Evolutionary conservation across 2,329 filamentous ascomycete species (phyloP).

Genomic region (Plenodomus lindquistii): DNA sequence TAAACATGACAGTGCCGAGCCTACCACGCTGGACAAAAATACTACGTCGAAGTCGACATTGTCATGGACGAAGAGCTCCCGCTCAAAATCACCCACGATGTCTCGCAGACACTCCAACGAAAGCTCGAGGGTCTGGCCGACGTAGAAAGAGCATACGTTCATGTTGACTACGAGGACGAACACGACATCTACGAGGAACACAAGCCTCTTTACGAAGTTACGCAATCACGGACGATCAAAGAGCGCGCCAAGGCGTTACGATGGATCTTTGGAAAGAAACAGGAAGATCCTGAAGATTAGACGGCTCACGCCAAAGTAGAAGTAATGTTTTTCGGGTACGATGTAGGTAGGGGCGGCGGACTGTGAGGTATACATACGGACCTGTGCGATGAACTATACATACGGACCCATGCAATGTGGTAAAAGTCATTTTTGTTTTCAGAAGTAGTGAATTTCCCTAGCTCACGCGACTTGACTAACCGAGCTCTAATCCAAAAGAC

Average conservation of each 20-base stretch:
- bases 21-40: constrained; percentile 64
- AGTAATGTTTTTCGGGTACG: neutral
- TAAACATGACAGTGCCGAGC: constrained; percentile 51
- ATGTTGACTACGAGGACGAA: constrained; percentile 53
- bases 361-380: too few species aligned
- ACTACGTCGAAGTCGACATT: constrained; percentile 66
- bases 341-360: too few species aligned
- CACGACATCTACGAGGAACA: constrained; percentile 47
- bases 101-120: constrained; percentile 62
- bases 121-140: constrained; percentile 60
- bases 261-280: constrained; percentile 26
- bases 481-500: too few species aligned
- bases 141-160: constrained; percentile 54
- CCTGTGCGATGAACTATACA: too few species aligned
- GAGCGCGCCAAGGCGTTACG: constrained; percentile 35
- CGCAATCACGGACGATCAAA: constrained; percentile 37
- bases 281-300: constrained; percentile 4
- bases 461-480: too few species aligned
- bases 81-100: constrained; percentile 62
- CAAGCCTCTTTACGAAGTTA: constrained; percentile 44
- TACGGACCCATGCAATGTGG: too few species aligned
- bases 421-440: too few species aligned
- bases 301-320: neutral
- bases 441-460: too few species aligned
- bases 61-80: constrained; percentile 61